Conservation (phyloP, 306 rosid species). For the Pyrus betulifolia region DNA sequence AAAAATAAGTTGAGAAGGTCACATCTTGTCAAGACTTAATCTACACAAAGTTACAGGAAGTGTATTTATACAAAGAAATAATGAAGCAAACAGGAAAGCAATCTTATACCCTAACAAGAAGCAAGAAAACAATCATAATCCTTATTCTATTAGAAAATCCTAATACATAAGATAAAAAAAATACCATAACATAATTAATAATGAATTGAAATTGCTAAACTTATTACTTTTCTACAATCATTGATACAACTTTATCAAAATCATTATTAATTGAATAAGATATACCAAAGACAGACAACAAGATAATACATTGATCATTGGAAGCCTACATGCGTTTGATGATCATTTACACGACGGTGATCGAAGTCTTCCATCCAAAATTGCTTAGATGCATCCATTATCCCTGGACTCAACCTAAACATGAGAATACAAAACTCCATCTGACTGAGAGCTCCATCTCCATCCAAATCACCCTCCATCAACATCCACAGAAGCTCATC, state of each 20-base stretch:
- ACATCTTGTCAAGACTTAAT: too few relatives aligned
- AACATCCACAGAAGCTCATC: constrained; percentile 56
- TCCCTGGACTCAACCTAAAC: constrained; percentile 63
- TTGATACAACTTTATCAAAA: not conserved
- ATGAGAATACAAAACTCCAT: constrained; percentile 66
- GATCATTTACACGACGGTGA: not conserved
- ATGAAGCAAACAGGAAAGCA: too few relatives aligned
- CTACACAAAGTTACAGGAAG: too few relatives aligned
- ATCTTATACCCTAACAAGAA: too few relatives aligned
- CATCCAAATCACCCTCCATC: constrained; percentile 67
- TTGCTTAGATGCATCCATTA: constrained; percentile 16
- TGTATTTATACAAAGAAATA: too few relatives aligned
- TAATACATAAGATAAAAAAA: too few relatives aligned
- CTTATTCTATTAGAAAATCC: not conserved
- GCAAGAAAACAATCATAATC: too few relatives aligned
- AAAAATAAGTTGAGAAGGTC: too few relatives aligned
- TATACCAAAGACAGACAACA: not conserved
- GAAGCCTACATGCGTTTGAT: not conserved
- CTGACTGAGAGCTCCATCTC: constrained; percentile 59
- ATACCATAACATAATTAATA: not conserved
- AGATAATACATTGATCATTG: not conserved
- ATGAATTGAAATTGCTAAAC: not conserved
- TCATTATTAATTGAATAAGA: not conserved
- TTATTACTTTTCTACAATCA: not conserved
- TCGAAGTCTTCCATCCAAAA: not conserved